Evolutionary conservation across 257 asterid genomes (phyloP), one percentile per base, ranked within the genome.

Genomic region (Eucommia ulmoides): DNA sequence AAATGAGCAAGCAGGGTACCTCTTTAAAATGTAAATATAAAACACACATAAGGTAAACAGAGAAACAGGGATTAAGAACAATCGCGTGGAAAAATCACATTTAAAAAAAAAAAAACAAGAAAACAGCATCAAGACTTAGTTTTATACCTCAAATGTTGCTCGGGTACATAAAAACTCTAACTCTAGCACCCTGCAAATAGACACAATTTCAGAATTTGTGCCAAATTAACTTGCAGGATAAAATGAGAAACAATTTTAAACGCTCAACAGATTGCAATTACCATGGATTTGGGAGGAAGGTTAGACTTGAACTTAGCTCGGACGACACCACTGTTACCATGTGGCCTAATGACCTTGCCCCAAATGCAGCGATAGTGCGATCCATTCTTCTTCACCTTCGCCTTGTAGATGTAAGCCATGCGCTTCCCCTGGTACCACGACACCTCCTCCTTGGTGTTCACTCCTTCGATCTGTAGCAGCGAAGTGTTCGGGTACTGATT

Each of bases 401-500:
- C 96, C 78, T 85, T 85, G 80, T 85, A 85, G 41, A 85, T 76
- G 67, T 85, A 85, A 2, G 95, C 95, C 86, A 84, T 59, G 49
- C 71, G 61, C 75, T 88, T 88, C 49, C 97, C 97, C 0, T 29
- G 71, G 70, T 88, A 88, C 95, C 94, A 88, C 20, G 72, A 63
- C 8, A 88, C 97, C 38, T 84, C 95, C 73, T 84, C 95, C 50
- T 77, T 83, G 0, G 95, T 88, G 75, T 88, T 88, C 49, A 88
- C 95, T 16, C 97, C 94, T 33, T 82, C 95, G 3, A 88, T 74
- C 77, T 88, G 97, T 3, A 88, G 51, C 89, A 84, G 35, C 23
- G 97, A 84, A 25, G 93, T 84, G 75, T 74, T 88, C 8, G 97
- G 97, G 16, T 88, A 88, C 87, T 88, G 97, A 59, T 88, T 88